These are phyloP conservation scores for Colletotrichum tabaci DNA, from an alignment of 2,329 filamentous ascomycete species.

Conservation along the genomic window DNA sequence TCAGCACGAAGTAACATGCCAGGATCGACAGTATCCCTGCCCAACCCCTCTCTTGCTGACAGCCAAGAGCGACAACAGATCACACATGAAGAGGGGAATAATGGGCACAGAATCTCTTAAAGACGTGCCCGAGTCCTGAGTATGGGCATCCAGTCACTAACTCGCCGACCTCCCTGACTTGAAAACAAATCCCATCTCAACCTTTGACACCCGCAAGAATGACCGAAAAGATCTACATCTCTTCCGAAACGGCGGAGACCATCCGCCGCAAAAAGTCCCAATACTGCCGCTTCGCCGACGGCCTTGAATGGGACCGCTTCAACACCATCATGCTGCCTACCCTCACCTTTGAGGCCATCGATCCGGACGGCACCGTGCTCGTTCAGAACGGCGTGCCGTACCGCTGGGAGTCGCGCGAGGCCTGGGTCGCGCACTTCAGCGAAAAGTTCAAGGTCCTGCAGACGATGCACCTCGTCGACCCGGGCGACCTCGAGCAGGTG, in stretches of 20 bases:
- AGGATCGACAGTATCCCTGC: background rate
- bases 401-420: slow-evolving; percentile 24
- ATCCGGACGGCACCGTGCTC: slow-evolving; percentile 9
- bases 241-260: slow-evolving; percentile 34
- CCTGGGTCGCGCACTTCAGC: slow-evolving; percentile 28
- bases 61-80: background rate
- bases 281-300: slow-evolving; percentile 42
- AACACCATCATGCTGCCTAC: slow-evolving; percentile 35
- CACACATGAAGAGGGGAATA: background rate
- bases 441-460: slow-evolving; percentile 6
- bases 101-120: no score
- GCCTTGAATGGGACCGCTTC: slow-evolving; percentile 32
- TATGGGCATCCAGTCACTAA: no score
- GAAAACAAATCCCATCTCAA: background rate
- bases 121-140: background rate
- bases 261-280: slow-evolving; percentile 42
- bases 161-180: background rate
- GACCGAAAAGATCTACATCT: background rate
- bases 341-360: slow-evolving; percentile 30
- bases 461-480: slow-evolving; percentile 26
- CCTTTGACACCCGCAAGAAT: background rate
- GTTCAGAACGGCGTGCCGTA: slow-evolving; percentile 4
- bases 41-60: background rate
- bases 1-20: background rate
- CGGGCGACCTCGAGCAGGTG: slow-evolving; percentile 30